Percentiles rank a stretch among this genome's conserved stretches.
phyloP scores from a whole-genome alignment of 2,329 filamentous ascomycete genomes.

The Colletotrichum tamarilloi region DNA sequence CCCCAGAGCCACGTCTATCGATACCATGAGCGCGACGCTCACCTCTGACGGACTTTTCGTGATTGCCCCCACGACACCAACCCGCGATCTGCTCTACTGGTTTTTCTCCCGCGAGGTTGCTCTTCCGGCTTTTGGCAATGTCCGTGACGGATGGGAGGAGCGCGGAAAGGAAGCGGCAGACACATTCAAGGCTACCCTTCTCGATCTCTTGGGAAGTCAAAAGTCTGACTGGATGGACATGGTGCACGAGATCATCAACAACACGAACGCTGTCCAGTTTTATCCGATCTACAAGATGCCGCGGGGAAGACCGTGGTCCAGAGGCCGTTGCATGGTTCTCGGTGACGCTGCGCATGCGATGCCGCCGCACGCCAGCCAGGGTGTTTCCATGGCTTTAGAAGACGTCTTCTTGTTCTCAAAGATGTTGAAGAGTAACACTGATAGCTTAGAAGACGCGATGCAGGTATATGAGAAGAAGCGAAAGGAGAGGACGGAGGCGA shows the following conservation, averaged over 20 bases:
- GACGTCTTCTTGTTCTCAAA: constrained; percentile 60
- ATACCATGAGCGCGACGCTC: constrained; percentile 42
- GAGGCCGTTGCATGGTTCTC: constrained; percentile 57
- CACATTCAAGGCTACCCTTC: constrained; percentile 42
- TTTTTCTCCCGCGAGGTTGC: constrained; percentile 44
- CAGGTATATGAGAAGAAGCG: constrained; percentile 8
- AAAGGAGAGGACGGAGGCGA: constrained; percentile 14
- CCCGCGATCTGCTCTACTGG: constrained; percentile 43
- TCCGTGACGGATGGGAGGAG: constrained; percentile 46
- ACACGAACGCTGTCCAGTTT: constrained; percentile 43
- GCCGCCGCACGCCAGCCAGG: constrained; percentile 64
- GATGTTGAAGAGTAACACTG: constrained; percentile 42
- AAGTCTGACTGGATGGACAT: constrained; percentile 44
- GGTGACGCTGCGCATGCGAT: constrained; percentile 70
- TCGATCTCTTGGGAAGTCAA: constrained; percentile 38
- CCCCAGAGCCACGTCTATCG: constrained; percentile 25
- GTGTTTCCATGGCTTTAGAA: constrained; percentile 65
- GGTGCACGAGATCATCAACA: constrained; percentile 35
- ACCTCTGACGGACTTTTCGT: constrained; percentile 44
- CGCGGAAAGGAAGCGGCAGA: constrained; percentile 44
- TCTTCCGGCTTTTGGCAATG: constrained; percentile 40
- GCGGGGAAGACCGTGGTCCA: constrained; percentile 46
- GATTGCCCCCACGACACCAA: constrained; percentile 40
- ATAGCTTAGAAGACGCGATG: neutral
- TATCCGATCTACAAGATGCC: constrained; percentile 50